Base-by-base conservation (phyloP, 2,329 filamentous ascomycete species). In the Penicillium concentricum region DNA sequence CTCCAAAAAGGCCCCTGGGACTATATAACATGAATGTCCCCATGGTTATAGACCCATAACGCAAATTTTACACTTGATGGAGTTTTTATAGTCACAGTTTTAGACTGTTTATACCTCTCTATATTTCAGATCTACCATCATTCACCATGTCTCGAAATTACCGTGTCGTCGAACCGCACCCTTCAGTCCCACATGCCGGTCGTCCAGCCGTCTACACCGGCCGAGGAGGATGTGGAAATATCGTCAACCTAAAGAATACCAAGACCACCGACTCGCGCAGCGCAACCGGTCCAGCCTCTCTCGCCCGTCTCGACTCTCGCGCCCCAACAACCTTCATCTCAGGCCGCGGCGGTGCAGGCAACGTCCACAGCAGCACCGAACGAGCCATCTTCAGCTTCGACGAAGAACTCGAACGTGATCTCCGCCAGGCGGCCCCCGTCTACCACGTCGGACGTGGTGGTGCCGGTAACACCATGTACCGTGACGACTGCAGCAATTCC, bases 301-400 rank as follows among this genome's bases (percentile, higher is more conserved):
- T 79, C 61, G 73, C 80, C 50, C 77, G 78, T 54, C 78, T 84
- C 56, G 73, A 78, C 61, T 75, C 74, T 34, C 78, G 77, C 51
- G 51, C 71, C 57, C 67, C 79, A 64, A 51, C 67, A 28, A 70
- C 70, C 49, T 78, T 74, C 71, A 74, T 66, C 30, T 74, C 78
- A 35, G 82, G 82, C 56, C 80, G 82, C 47, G 83, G 83, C 53
- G 82, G 82, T 43, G 80, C 80, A 16, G 82, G 82, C 61, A 85
- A 84, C 68, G 74, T 84, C 61, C 78, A 81, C 74, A 72, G 67
- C 66, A 75, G 74, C 67, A 74, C 72, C 59, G 81, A 87, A 64
- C 79, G 83, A 39, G 79, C 82, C 67, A 86, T 87, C 70, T 87
- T 87, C 79, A 82, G 81, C 72, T 87, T 87, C 74, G 85, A 87